Evolutionary conservation across 345 rosid species (phyloP), one percentile per base, ranked within the genome.

Genomic region (Trapa bicornis): DNA sequence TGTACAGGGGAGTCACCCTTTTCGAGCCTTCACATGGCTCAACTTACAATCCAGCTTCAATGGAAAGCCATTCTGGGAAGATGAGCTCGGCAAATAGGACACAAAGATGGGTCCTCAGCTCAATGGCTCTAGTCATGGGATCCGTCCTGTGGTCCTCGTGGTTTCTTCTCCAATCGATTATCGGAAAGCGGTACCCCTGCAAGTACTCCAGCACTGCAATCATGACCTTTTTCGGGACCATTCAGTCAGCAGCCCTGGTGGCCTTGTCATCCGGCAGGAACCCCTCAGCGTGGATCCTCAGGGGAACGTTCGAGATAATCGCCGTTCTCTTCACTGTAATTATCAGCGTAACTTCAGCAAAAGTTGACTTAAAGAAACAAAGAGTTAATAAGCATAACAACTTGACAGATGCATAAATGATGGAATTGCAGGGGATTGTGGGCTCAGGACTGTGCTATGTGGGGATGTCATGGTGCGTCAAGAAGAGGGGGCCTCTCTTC

Each of bases 401-500:
- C 33, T 54, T 54, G 60, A 17, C 33, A 3, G 33, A 66, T 47
- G 37, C 16, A 38, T 8, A n/a, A 52, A 38, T 45, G 62, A 33
- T 52, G 64, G 57, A 43, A 22, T 22, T 64, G 71, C 73, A 87
- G 88, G 92, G 89, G 41, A 79, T 81, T 66, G 69, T 87, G 22
- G 87, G 86, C 42, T 85, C 89, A 0, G 89, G 87, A 5, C 37
- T 87, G 68, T 83, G 86, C 61, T 81, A 56, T 10, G 86, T 83
- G 53, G 88, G 86, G 47, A 77, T 87, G 89, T 72, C 89, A 16
- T 85, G 92, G 92, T 87, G 89, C 71, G 83, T 83, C 13, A 82
- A 85, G 80, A 77, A 79, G 70, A 79, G 82, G 67, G 93, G 84
- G 33, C 86, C 93, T 3, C 83, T 85, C 7, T 83, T 85, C 77